Evolutionary conservation across 2,329 filamentous ascomycete species (phyloP).

Genomic region (Cylindrodendrum hubeiense): DNA sequence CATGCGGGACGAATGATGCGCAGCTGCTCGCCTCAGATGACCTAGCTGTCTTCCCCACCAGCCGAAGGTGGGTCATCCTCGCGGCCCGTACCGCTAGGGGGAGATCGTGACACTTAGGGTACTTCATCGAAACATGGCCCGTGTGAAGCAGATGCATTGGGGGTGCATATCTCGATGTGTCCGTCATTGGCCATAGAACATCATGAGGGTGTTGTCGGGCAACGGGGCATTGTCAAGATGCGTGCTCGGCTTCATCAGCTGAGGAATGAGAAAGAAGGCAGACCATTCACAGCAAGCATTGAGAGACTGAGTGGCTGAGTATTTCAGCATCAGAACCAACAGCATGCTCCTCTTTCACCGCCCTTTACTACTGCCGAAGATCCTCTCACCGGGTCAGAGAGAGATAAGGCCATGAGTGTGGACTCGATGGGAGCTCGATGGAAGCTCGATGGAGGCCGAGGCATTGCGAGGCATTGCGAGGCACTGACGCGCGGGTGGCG

Average conservation of each 20-base stretch:
- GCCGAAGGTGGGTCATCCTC: background rate
- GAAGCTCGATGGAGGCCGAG: background rate
- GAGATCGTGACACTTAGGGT: background rate
- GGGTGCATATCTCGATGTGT: background rate
- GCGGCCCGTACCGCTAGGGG: background rate
- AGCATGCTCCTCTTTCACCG: slow-evolving; percentile 1
- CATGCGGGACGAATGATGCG: slow-evolving; percentile 6
- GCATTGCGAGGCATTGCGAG: background rate
- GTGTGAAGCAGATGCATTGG: background rate
- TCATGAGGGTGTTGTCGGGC: slow-evolving; percentile 1
- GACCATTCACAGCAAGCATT: background rate
- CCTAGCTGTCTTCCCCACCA: background rate
- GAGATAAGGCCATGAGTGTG: background rate
- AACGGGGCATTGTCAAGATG: background rate
- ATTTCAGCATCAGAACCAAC: background rate
- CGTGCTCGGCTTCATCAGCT: background rate
- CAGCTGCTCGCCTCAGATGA: background rate
- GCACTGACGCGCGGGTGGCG: background rate
- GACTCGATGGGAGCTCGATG: background rate
- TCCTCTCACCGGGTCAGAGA: background rate
- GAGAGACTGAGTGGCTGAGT: background rate
- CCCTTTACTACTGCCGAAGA: background rate
- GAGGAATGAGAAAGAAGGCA: background rate
- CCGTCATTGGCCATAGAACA: background rate
- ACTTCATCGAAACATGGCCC: background rate